Percentiles rank a stretch among this genome's conserved stretches.
Conservation (phyloP, 768 basidiomycete species). For the Kwoniella sp. region DNA sequence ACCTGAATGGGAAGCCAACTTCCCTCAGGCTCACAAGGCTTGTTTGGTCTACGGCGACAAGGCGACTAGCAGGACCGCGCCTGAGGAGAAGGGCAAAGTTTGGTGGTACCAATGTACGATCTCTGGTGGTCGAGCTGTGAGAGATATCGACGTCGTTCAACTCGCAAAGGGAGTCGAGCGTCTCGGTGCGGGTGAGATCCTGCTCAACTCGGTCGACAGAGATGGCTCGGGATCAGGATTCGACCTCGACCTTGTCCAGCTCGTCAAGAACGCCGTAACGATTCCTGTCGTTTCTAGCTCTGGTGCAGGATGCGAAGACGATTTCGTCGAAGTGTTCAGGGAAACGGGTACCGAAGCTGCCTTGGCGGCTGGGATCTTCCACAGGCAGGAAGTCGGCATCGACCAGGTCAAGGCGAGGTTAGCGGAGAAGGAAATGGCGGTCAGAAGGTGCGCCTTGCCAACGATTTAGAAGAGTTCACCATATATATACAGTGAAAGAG, state of each 20-base stretch:
- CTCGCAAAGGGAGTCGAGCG: slow-evolving; percentile 86
- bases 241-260: slow-evolving; percentile 75
- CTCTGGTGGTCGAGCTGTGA: slow-evolving; percentile 81
- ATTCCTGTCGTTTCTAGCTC: slow-evolving; percentile 95
- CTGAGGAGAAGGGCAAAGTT: slow-evolving; percentile 68
- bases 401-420: slow-evolving; percentile 69
- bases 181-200: slow-evolving; percentile 91
- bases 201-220: slow-evolving; percentile 93
- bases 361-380: slow-evolving; percentile 95
- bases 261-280: slow-evolving; percentile 73
- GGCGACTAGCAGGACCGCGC: slow-evolving; percentile 55
- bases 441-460: slow-evolving; percentile 28
- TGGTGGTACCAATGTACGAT: slow-evolving; percentile 99
- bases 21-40: slow-evolving; percentile 61
- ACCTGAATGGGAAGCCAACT: slow-evolving; percentile 46
- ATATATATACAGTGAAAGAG: too few relatives aligned
- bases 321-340: slow-evolving; percentile 86
- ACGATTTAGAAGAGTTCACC: slow-evolving; percentile 1
- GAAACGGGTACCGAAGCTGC: slow-evolving; percentile 83
- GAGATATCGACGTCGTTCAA: slow-evolving; percentile 83
- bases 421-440: slow-evolving; percentile 37
- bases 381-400: slow-evolving; percentile 83
- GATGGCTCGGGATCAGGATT: slow-evolving; percentile 93
- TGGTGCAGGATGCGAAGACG: slow-evolving; percentile 77
- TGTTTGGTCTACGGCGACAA: slow-evolving; percentile 51